Evolutionary conservation across 2,329 filamentous ascomycete genomes (phyloP).

Genomic region (Magnaporthales sp.): DNA sequence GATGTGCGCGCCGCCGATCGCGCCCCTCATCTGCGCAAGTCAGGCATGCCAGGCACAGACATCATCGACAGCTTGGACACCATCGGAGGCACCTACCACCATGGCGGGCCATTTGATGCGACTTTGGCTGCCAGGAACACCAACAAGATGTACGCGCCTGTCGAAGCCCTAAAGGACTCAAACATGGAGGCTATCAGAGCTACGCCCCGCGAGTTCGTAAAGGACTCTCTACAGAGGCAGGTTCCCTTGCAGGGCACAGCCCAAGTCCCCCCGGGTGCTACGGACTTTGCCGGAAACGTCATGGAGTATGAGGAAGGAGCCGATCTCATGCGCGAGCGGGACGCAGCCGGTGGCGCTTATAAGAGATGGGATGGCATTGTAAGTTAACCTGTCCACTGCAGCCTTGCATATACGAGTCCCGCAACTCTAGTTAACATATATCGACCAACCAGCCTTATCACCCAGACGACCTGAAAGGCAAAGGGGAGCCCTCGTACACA

Average conservation of each 20-base stretch:
- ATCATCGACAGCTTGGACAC: constrained; percentile 73
- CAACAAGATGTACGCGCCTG: constrained; percentile 52
- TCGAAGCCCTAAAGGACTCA: constrained; percentile 65
- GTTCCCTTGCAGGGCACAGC: constrained; percentile 77
- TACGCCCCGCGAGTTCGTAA: constrained; percentile 69
- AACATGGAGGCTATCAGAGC: constrained; percentile 73
- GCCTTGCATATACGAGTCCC: constrained; percentile 2
- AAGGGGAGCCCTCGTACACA: constrained; percentile 68
- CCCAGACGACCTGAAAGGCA: constrained; percentile 72
- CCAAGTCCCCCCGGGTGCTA: constrained; percentile 61
- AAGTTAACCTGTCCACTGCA: constrained; percentile 22
- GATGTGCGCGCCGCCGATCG: constrained; percentile 59
- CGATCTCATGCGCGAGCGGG: constrained; percentile 70
- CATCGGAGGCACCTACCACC: constrained; percentile 63
- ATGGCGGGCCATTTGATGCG: constrained; percentile 85
- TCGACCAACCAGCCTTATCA: constrained; percentile 48
- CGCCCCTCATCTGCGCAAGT: constrained; percentile 54
- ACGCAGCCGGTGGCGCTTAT: constrained; percentile 64
- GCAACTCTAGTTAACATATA: not conserved
- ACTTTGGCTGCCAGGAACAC: constrained; percentile 66
- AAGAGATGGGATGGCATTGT: constrained; percentile 68
- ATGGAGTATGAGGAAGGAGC: constrained; percentile 81
- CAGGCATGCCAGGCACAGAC: constrained; percentile 57
- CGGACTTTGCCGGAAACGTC: constrained; percentile 57
- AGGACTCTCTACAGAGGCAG: constrained; percentile 63